A percentile compares a stretch with the other conserved stretches of the same genome.
Conservation (phyloP, 352 stramenopile genomes). For the Bremia lactucae region DNA sequence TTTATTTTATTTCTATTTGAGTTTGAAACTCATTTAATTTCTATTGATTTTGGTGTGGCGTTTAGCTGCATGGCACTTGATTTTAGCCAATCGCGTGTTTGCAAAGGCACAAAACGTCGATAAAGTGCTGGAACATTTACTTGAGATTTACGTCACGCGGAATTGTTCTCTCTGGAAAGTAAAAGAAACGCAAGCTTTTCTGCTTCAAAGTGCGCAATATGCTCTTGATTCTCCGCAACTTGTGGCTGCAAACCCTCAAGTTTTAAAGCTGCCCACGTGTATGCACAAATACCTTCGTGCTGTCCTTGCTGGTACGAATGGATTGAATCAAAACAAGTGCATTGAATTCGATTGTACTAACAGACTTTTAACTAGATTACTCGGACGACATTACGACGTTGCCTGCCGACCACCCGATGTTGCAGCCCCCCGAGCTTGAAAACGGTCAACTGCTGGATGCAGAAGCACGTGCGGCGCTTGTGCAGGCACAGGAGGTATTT, state of each 20-base stretch:
- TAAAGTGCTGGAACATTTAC: constrained; percentile 57
- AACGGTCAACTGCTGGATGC: constrained; percentile 51
- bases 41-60: neutral
- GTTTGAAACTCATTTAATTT: no score
- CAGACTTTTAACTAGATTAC: constrained; percentile 37
- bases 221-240: constrained; percentile 46
- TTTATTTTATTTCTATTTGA: neutral
- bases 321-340: no score
- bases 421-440: constrained; percentile 55
- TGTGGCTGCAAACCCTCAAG: constrained; percentile 36
- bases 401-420: constrained; percentile 73
- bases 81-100: constrained; percentile 67
- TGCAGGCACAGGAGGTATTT: constrained; percentile 47
- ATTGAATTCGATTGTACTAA: no score
- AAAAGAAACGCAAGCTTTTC: constrained; percentile 59
- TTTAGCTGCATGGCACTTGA: constrained; percentile 54
- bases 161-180: constrained; percentile 79
- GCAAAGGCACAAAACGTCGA: constrained; percentile 55
- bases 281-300: constrained; percentile 70
- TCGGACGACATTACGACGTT: constrained; percentile 83
- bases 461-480: constrained; percentile 41
- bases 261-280: constrained; percentile 40
- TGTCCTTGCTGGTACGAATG: constrained; percentile 40
- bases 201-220: constrained; percentile 53
- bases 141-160: constrained; percentile 74